phyloP scores from a whole-genome alignment of 345 rosid genomes.

The Anacardium occidentale region DNA sequence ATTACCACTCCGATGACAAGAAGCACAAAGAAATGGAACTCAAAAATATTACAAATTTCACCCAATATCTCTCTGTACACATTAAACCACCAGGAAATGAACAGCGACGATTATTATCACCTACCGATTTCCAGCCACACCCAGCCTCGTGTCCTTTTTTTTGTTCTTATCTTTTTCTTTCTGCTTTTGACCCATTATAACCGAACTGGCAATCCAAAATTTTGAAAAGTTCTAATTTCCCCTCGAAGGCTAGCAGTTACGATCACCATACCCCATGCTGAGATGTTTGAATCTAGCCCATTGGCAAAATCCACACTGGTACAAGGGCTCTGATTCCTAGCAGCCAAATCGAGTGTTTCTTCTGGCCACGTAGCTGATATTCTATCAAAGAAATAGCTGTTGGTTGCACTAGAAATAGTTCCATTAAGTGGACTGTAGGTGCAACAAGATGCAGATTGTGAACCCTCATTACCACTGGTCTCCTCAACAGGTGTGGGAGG shows the following conservation, averaged over 20 bases:
- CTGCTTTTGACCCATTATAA: constrained; percentile 20
- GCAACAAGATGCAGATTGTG: constrained; percentile 37
- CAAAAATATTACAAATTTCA: constrained; percentile 66
- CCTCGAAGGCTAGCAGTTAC: constrained; percentile 86
- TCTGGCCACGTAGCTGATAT: constrained; percentile 93
- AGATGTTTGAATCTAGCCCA: constrained; percentile 44
- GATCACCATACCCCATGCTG: constrained; percentile 89
- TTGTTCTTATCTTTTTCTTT: not conserved
- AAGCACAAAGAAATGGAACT: constrained; percentile 43
- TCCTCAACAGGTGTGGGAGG: constrained; percentile 82
- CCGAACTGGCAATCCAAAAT: constrained; percentile 86
- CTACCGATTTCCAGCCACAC: constrained; percentile 23
- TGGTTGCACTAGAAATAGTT: constrained; percentile 72
- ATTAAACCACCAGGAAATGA: constrained; percentile 29
- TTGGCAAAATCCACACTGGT: constrained; percentile 52
- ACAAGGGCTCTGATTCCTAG: constrained; percentile 50
- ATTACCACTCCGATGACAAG: constrained; percentile 32
- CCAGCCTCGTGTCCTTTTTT: not conserved
- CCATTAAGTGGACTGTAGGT: constrained; percentile 63
- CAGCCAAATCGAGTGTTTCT: constrained; percentile 55
- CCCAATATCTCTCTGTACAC: constrained; percentile 70
- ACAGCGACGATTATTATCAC: constrained; percentile 15
- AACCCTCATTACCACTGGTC: constrained; percentile 38
- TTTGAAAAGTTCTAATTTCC: constrained; percentile 80
- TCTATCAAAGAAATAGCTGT: constrained; percentile 83